These are phyloP conservation scores for Ustilago trichophora DNA, from an alignment of 1,284 basidiomycete genomes.

Conservation along the genomic window DNA sequence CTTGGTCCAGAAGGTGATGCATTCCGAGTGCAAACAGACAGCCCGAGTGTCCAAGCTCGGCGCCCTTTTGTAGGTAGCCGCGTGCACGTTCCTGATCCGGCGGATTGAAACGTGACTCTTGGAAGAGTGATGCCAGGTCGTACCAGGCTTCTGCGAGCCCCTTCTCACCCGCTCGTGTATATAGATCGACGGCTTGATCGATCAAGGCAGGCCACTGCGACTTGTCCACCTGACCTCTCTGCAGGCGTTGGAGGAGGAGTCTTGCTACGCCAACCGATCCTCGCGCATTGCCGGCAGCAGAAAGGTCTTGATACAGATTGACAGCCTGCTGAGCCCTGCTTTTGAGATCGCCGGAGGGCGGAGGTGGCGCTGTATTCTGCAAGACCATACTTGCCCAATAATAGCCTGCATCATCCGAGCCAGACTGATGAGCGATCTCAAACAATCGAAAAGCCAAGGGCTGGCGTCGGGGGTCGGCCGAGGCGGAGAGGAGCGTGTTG, in stretches of 20 bases:
- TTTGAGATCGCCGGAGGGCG: conserved; percentile 17
- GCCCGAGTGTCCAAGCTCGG: conserved; percentile 35
- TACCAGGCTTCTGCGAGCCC: conserved; percentile 60
- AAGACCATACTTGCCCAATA: conserved; percentile 59
- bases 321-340: conserved; percentile 36
- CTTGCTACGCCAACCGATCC: conserved; percentile 51
- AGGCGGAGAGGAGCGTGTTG: conserved; percentile 23
- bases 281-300: conserved; percentile 46
- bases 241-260: conserved; percentile 41
- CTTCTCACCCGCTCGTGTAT: conserved; percentile 46
- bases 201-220: conserved; percentile 25
- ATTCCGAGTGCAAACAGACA: conserved; percentile 37
- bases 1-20: conserved; percentile 17
- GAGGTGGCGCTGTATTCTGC: conserved; percentile 38
- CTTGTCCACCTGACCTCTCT: conserved; percentile 24
- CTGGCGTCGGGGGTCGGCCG: conserved; percentile 40
- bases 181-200: conserved; percentile 36
- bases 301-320: conserved; percentile 43
- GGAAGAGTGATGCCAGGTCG: conserved; percentile 48
- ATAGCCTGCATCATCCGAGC: conserved; percentile 53
- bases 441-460: conserved; percentile 42
- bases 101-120: conserved; percentile 30
- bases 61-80: conserved; percentile 44
- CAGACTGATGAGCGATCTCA: conserved; percentile 32
- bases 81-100: conserved; percentile 32